phyloP scores from a whole-genome alignment of 345 rosid genomes.

The Aegle marmelos region DNA sequence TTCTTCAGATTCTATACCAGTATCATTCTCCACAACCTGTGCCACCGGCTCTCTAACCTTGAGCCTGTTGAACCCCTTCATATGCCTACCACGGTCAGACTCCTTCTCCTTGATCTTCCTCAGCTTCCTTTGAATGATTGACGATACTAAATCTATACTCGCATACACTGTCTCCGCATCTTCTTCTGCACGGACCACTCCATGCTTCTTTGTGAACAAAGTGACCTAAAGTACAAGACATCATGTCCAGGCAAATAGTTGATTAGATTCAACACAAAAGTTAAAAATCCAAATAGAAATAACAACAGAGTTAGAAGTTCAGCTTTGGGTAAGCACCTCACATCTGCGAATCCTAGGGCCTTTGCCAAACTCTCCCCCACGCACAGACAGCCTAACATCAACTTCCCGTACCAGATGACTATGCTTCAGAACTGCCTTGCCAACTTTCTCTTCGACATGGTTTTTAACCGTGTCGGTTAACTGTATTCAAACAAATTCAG shows the following conservation, averaged over 20 bases:
- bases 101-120: slow-evolving; percentile 98
- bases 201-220: slow-evolving; percentile 86
- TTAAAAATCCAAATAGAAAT: not conserved
- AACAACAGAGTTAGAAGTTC: not conserved
- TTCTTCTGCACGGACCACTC: slow-evolving; percentile 92
- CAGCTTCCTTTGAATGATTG: slow-evolving; percentile 73
- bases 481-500: slow-evolving; percentile 31
- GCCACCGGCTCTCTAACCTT: slow-evolving; percentile 59
- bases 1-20: slow-evolving; percentile 24
- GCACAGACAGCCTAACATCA: slow-evolving; percentile 79
- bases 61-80: slow-evolving; percentile 70
- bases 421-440: slow-evolving; percentile 81
- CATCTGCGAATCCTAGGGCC: slow-evolving; percentile 88
- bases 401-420: slow-evolving; percentile 86
- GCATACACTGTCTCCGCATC: slow-evolving; percentile 72
- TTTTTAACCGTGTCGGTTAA: slow-evolving; percentile 67
- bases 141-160: slow-evolving; percentile 80
- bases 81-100: slow-evolving; percentile 89
- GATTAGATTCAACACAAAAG: not conserved
- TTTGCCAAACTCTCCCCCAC: slow-evolving; percentile 93
- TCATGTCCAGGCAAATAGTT: not conserved
- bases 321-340: slow-evolving; percentile 45
- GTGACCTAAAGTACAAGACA: slow-evolving; percentile 52
- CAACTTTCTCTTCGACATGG: slow-evolving; percentile 84
- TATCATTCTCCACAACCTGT: slow-evolving; percentile 30